phyloP scores from a whole-genome alignment of 2,329 filamentous ascomycete genomes.

The Phyllosticta citrichinensis region DNA sequence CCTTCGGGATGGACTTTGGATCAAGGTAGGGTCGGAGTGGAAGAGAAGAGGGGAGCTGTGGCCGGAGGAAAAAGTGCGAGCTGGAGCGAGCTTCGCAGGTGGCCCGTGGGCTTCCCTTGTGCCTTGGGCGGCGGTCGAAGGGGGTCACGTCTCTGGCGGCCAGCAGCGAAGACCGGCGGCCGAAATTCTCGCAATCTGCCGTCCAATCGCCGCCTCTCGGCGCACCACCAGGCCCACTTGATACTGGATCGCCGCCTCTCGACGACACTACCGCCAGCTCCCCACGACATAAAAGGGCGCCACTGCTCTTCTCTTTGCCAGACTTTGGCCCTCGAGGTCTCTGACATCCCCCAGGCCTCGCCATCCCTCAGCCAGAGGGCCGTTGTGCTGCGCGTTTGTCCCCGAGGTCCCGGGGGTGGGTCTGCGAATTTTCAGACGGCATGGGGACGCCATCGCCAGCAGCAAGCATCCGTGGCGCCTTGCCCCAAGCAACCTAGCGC shows the following conservation, averaged over 20 bases:
- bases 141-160: neutral
- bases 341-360: neutral
- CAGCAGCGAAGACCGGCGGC: neutral
- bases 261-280: neutral
- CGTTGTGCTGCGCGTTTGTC: neutral
- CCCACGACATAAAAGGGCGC: neutral
- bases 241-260: neutral
- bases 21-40: slow-evolving; percentile 7
- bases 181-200: neutral
- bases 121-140: slow-evolving; percentile 4
- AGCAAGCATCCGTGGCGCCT: slow-evolving; percentile 2
- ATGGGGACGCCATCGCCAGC: slow-evolving; percentile 1
- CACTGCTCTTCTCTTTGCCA: neutral
- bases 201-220: slow-evolving; percentile 7
- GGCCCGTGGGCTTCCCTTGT: slow-evolving; percentile 7
- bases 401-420: slow-evolving; percentile 1
- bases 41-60: slow-evolving; percentile 7
- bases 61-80: slow-evolving; percentile 9
- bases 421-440: slow-evolving; percentile 2
- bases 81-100: slow-evolving; percentile 7
- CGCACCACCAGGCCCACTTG: slow-evolving; percentile 2
- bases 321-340: neutral
- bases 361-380: neutral
- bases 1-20: slow-evolving; percentile 8
- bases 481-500: slow-evolving; percentile 5